Evolutionary conservation across 352 stramenopile species (phyloP).

Genomic region (Phytophthora pseudosyringae): DNA sequence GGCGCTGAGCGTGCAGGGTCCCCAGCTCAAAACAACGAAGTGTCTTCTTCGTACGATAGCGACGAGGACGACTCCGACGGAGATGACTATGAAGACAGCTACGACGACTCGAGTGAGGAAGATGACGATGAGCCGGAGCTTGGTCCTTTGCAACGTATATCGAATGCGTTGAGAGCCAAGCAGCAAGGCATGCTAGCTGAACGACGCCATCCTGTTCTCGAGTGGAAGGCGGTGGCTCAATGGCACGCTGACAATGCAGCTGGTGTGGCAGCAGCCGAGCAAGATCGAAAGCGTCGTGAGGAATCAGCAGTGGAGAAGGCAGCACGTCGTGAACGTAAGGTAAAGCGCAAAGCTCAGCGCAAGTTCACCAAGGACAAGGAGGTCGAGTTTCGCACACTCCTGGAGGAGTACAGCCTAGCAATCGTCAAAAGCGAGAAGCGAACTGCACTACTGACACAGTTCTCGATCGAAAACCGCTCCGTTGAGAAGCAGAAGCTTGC

Average conservation of each 20-base stretch:
- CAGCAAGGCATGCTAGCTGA: slow-evolving; percentile 51
- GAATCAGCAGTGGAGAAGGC: slow-evolving; percentile 32
- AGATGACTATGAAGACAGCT: slow-evolving; percentile 42
- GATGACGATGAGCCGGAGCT: slow-evolving; percentile 15
- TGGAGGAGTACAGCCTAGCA: slow-evolving; percentile 54
- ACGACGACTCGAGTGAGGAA: slow-evolving; percentile 46
- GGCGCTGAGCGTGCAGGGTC: slow-evolving; percentile 10
- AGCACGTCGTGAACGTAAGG: slow-evolving; percentile 48
- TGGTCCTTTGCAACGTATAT: slow-evolving; percentile 32
- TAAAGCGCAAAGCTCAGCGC: slow-evolving; percentile 54
- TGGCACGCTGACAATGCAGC: slow-evolving; percentile 53
- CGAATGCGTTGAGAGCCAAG: slow-evolving; percentile 37
- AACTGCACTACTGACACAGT: slow-evolving; percentile 49
- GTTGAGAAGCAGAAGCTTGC: slow-evolving; percentile 26
- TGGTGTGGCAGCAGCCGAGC: slow-evolving; percentile 32
- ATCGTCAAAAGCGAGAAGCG: slow-evolving; percentile 55
- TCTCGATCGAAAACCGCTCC: slow-evolving; percentile 47
- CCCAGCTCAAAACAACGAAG: slow-evolving; percentile 7
- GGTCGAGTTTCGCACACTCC: slow-evolving; percentile 46
- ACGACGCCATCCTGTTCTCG: slow-evolving; percentile 51
- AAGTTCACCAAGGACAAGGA: slow-evolving; percentile 57
- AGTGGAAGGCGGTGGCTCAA: slow-evolving; percentile 53
- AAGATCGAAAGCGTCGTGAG: slow-evolving; percentile 29
- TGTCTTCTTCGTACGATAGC: slow-evolving; percentile 19
- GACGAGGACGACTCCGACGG: slow-evolving; percentile 32